These are phyloP conservation scores for Monoraphidium neglectum DNA, from an alignment of 139 green algal species.

Conservation along the genomic window DNA sequence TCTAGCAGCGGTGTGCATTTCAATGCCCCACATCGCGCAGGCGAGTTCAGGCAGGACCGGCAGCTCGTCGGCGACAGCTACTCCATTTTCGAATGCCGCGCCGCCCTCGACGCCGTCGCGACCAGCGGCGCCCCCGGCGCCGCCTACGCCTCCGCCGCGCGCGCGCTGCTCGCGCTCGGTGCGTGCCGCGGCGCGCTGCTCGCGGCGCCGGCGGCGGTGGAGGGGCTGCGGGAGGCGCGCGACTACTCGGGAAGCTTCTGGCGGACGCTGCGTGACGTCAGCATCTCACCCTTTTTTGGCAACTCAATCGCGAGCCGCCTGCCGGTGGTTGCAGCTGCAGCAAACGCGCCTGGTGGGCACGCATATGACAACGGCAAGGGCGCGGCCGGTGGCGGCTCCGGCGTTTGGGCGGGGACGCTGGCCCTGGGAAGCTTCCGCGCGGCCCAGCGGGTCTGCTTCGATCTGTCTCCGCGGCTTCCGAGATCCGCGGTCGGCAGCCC, in stretches of 20 bases:
- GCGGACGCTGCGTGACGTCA: constrained; percentile 31
- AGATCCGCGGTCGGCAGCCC: background rate
- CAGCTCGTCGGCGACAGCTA: constrained; percentile 37
- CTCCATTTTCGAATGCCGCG: constrained; percentile 42
- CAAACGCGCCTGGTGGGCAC: no score
- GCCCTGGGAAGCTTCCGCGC: constrained; percentile 51
- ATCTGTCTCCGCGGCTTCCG: background rate
- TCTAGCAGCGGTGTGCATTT: no score
- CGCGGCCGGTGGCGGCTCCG: no score
- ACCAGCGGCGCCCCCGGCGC: constrained; percentile 18
- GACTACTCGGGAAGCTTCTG: background rate
- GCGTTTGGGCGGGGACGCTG: constrained; percentile 22
- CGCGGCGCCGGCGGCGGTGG: constrained; percentile 29
- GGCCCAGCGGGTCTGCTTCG: constrained; percentile 49
- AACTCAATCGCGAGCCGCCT: constrained; percentile 49
- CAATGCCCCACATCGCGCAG: constrained; percentile 8
- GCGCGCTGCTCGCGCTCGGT: constrained; percentile 8
- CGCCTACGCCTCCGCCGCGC: constrained; percentile 1
- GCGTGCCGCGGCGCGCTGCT: constrained; percentile 30
- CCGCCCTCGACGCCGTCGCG: constrained; percentile 38
- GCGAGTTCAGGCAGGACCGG: constrained; percentile 47
- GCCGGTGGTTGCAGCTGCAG: background rate
- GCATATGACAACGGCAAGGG: no score
- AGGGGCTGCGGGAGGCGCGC: constrained; percentile 37
- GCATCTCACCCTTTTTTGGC: constrained; percentile 49